Conservation (phyloP, 75 land plant species). For the Selaginella tamariscina region DNA sequence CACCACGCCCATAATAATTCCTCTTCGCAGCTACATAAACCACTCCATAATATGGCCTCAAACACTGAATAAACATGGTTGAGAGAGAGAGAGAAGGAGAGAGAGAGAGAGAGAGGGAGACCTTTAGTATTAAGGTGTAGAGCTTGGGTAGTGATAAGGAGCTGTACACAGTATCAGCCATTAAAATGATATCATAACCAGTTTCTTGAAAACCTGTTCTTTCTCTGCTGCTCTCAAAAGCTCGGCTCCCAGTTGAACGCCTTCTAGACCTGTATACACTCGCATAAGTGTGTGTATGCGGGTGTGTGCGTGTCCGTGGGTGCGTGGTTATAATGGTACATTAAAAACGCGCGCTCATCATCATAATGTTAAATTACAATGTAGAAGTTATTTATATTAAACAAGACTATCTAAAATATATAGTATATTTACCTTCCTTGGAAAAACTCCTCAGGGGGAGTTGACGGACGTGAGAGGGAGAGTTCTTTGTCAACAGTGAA, state of each 20-base stretch:
- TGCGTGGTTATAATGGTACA: conserved; percentile 20
- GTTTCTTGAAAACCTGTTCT: conserved; percentile 37
- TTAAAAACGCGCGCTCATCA: conserved; percentile 48
- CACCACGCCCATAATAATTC: conserved; percentile 37
- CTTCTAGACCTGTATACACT: conserved; percentile 35
- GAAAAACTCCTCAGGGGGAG: no score
- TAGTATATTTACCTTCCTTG: no score
- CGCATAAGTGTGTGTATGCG: neutral
- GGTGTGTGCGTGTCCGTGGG: neutral
- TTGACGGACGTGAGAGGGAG: neutral
- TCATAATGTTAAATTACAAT: conserved; percentile 1
- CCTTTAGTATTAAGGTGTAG: conserved; percentile 56
- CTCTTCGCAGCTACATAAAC: conserved; percentile 61
- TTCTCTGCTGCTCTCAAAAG: conserved; percentile 53
- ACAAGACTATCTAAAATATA: neutral
- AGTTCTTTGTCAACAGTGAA: no score
- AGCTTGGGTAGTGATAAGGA: conserved; percentile 44
- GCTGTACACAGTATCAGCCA: conserved; percentile 56
- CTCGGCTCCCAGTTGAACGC: conserved; percentile 57
- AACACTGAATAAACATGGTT: conserved; percentile 30
- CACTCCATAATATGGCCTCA: conserved; percentile 74
- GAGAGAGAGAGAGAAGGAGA: neutral
- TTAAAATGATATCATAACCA: conserved; percentile 68
- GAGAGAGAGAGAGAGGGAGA: conserved; percentile 9
- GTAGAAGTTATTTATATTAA: neutral